Evolutionary conservation across 139 green algal genomes (phyloP).

Genomic region (Coelastrella sp.): DNA sequence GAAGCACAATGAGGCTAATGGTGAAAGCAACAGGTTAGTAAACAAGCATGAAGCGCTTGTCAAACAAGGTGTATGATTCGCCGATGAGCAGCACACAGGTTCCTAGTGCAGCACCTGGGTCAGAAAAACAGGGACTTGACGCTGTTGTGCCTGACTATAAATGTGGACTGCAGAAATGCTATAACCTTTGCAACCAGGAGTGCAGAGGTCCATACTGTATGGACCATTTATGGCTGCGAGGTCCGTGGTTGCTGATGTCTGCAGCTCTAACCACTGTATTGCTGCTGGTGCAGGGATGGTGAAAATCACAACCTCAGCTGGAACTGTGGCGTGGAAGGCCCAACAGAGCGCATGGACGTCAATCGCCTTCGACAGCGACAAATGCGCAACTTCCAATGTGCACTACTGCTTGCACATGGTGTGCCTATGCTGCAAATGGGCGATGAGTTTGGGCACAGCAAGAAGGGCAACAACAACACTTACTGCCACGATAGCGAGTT

Average conservation of each 20-base stretch:
- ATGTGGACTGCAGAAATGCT: too few species aligned
- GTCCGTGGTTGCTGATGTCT: too few species aligned
- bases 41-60: background rate
- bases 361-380: constrained; percentile 78
- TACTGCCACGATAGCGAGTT: constrained; percentile 97
- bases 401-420: constrained; percentile 92
- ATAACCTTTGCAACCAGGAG: background rate
- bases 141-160: too few species aligned
- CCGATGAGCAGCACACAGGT: too few species aligned
- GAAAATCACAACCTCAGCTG: constrained; percentile 97
- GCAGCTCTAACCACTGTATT: background rate
- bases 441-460: constrained; percentile 97
- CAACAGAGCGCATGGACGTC: constrained; percentile 65
- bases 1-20: constrained; percentile 85
- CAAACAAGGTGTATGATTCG: too few species aligned
- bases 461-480: constrained; percentile 99
- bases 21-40: constrained; percentile 65
- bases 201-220: too few species aligned
- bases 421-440: constrained; percentile 98
- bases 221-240: too few species aligned
- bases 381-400: constrained; percentile 91
- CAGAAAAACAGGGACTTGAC: too few species aligned
- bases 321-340: constrained; percentile 97
- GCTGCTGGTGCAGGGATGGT: constrained; percentile 76
- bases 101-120: too few species aligned